Percentiles rank a stretch among this genome's conserved stretches.
Conservation (phyloP, 1,284 basidiomycete species). For the Trametes versicolor region DNA sequence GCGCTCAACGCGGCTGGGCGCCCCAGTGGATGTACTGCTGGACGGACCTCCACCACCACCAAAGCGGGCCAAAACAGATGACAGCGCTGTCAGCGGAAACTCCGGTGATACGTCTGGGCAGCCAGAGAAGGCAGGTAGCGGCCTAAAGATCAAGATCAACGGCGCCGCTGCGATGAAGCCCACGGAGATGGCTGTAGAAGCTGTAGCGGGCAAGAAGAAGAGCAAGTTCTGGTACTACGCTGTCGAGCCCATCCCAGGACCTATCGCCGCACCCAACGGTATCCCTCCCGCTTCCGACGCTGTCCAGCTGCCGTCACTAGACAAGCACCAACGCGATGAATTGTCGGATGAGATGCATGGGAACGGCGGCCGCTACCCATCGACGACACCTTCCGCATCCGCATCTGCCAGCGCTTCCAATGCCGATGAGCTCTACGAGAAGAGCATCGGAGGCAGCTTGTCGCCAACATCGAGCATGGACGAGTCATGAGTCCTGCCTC, state of each 20-base stretch:
- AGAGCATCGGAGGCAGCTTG: slow-evolving; percentile 43
- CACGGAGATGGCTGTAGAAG: slow-evolving; percentile 74
- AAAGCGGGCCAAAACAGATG: slow-evolving; percentile 79
- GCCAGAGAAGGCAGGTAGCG: slow-evolving; percentile 42
- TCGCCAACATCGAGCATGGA: slow-evolving; percentile 47
- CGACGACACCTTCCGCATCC: slow-evolving; percentile 30
- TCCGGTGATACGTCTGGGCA: slow-evolving; percentile 46
- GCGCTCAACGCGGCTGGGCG: slow-evolving; percentile 73
- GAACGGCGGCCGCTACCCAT: slow-evolving; percentile 29
- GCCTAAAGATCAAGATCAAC: slow-evolving; percentile 47
- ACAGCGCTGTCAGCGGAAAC: slow-evolving; percentile 68
- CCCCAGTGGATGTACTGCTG: slow-evolving; percentile 57
- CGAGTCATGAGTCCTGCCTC: slow-evolving; percentile 38
- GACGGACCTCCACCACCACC: slow-evolving; percentile 54
- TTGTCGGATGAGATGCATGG: slow-evolving; percentile 28
- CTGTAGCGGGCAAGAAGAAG: slow-evolving; percentile 77
- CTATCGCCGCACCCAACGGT: slow-evolving; percentile 17
- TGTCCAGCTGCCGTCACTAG: slow-evolving; percentile 28
- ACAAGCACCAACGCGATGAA: slow-evolving; percentile 20
- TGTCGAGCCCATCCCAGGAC: slow-evolving; percentile 65
- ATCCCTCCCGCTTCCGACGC: slow-evolving; percentile 14
- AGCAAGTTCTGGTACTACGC: slow-evolving; percentile 88
- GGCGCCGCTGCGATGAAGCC: slow-evolving; percentile 72
- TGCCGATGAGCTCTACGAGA: slow-evolving; percentile 39
- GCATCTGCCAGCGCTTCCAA: slow-evolving; percentile 31